Evolutionary conservation across 441 rosid species (phyloP).

Genomic region (Euphorbia corollata): DNA sequence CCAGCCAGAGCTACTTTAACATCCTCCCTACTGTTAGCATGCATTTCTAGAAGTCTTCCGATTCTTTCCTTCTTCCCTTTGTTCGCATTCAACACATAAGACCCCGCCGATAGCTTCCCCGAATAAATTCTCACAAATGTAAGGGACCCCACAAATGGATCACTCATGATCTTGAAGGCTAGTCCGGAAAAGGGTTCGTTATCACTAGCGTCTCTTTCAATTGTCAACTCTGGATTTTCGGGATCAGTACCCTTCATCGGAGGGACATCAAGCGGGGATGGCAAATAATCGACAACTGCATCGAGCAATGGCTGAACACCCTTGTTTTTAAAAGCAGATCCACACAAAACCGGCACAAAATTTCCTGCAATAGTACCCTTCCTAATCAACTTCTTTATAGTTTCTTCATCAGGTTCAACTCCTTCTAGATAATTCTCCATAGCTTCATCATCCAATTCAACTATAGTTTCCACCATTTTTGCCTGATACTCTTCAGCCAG

Average conservation of each 20-base stretch:
- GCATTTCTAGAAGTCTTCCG: slow-evolving; percentile 94
- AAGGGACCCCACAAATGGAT: slow-evolving; percentile 86
- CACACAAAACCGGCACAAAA: slow-evolving; percentile 85
- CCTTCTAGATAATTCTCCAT: slow-evolving; percentile 95
- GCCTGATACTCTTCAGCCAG: slow-evolving; percentile 66
- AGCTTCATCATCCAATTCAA: slow-evolving; percentile 78
- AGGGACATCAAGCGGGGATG: slow-evolving; percentile 81
- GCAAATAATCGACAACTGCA: slow-evolving; percentile 85
- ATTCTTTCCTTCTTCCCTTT: slow-evolving; percentile 96
- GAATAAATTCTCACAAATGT: slow-evolving; percentile 87
- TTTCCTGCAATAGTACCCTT: slow-evolving; percentile 61
- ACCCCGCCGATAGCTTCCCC: slow-evolving; percentile 72
- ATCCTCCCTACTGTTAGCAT: slow-evolving; percentile 93
- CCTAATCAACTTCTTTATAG: slow-evolving; percentile 58
- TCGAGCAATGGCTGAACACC: slow-evolving; percentile 95
- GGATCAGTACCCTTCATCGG: slow-evolving; percentile 90
- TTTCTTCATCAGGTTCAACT: slow-evolving; percentile 74
- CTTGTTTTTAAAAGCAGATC: slow-evolving; percentile 90
- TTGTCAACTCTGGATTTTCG: slow-evolving; percentile 57
- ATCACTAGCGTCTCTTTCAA: slow-evolving; percentile 60
- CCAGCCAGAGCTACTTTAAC: slow-evolving; percentile 77
- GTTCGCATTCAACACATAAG: slow-evolving; percentile 82
- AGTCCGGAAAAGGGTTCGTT: slow-evolving; percentile 81
- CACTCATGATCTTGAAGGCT: slow-evolving; percentile 96
- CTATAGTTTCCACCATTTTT: slow-evolving; percentile 58